These are phyloP conservation scores for Psilocybe tampanensis DNA, from an alignment of 768 basidiomycete genomes.

Conservation along the genomic window DNA sequence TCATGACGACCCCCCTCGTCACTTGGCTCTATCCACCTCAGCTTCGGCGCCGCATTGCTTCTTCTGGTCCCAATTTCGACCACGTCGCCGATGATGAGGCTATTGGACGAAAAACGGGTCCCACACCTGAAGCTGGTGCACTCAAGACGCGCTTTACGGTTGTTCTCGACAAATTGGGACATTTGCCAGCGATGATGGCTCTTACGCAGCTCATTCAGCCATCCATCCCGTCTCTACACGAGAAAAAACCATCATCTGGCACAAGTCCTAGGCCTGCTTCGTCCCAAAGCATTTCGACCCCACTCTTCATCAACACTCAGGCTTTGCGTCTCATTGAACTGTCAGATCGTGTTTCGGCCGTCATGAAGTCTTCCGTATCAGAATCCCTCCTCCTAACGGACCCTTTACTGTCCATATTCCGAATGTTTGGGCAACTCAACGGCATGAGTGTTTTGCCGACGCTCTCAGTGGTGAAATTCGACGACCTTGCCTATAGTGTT, in stretches of 20 bases:
- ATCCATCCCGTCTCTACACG: constrained; percentile 12
- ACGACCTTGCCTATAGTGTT: constrained; percentile 72
- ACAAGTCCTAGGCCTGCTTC: constrained; percentile 5
- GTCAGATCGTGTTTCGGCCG: constrained; percentile 84
- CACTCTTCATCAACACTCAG: constrained; percentile 50
- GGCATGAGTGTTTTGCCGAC: constrained; percentile 64
- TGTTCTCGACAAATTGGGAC: constrained; percentile 88
- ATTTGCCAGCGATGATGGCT: constrained; percentile 88
- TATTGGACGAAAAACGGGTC: constrained; percentile 12
- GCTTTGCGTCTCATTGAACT: constrained; percentile 87
- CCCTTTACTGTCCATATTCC: constrained; percentile 71
- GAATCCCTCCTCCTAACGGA: constrained; percentile 74
- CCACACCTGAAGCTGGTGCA: constrained; percentile 19
- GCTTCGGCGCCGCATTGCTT: constrained; percentile 48
- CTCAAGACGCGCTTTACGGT: constrained; percentile 73
- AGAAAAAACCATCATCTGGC: background rate
- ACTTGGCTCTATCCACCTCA: constrained; percentile 67
- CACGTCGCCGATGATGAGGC: constrained; percentile 44
- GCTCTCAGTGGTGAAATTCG: constrained; percentile 75
- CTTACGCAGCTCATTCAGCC: constrained; percentile 80
- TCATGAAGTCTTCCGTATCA: constrained; percentile 79
- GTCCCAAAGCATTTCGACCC: constrained; percentile 4
- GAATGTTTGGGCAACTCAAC: constrained; percentile 76
- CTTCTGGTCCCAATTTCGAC: constrained; percentile 48
- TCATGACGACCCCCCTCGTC: constrained; percentile 83